Base-by-base conservation (phyloP, 331 rosid species). In the Pyracantha coccinea region DNA sequence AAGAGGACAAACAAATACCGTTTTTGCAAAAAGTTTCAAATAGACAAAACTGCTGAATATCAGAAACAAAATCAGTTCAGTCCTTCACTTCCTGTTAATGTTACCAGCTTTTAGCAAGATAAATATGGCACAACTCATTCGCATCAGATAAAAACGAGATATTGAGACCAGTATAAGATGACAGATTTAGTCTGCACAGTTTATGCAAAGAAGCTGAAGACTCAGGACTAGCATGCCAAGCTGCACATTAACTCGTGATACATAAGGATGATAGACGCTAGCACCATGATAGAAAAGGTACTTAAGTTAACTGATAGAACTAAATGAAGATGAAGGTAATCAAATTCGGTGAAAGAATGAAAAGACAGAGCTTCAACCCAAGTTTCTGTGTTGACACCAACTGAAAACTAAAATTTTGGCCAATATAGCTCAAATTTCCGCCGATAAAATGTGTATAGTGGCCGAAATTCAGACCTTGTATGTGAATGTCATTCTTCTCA, bases 1-100 rank as follows among this genome's bases (percentile, higher is more conserved):
- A n/a, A 24, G 64, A 69, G 60, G 28, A 54, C 45, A 72, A 69
- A 24, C 20, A 75, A 70, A 27, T 55, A 53, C 21, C 29, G 17
- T 20, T 10, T 2, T 35, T 35, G 58, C 6, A 0, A 50, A 17
- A n/a, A 63, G 1, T 50, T 4, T 60, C n/a, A 31, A 63, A 62
- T 15, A 16, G 12, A 29, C 38, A 29, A 17, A 63, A 63, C 24
- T 63, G 21, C 68, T 9, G 8, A 1, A 29, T 63, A 28, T 28
- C 41, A 15, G 33, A 60, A 13, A 60, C 66, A 25, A 25, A 5
- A 52, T 6, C 21, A 60, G 33, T 25, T 60, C 68, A 60, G 66
- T 24, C 66, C 5, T 13, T 60, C n/a, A 60, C 66, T 60, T 60
- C n/a, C 66, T 12, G 9, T 60, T 60, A 60, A 23, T 3, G 0